These are phyloP conservation scores for Pharnaceum exiguum DNA, from an alignment of 148 eudicot genomes.

Conservation along the genomic window DNA sequence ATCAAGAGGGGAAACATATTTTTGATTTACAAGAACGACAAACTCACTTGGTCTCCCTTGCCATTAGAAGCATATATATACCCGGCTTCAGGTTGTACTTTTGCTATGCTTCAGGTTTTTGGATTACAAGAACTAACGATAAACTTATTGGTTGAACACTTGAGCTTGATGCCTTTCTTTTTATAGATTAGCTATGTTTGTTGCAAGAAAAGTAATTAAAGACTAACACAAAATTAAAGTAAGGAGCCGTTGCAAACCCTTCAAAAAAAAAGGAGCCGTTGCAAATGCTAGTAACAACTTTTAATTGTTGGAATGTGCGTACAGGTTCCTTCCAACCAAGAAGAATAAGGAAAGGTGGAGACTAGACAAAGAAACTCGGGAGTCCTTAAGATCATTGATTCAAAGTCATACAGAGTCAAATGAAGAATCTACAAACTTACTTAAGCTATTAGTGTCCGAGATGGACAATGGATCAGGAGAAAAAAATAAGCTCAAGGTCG, in stretches of 20 bases:
- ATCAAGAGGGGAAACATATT: conserved; percentile 57
- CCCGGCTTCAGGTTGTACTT: conserved; percentile 68
- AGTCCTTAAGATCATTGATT: conserved; percentile 44
- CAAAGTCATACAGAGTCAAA: conserved; percentile 17
- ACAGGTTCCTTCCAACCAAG: conserved; percentile 69
- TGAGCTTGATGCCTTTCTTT: too few relatives aligned
- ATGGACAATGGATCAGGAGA: conserved; percentile 34
- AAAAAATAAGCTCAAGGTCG: conserved; percentile 39
- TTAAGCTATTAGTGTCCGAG: conserved; percentile 39
- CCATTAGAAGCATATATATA: conserved; percentile 60
- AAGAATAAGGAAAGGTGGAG: conserved; percentile 60
- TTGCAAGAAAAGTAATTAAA: too few relatives aligned
- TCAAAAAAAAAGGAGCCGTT: too few relatives aligned
- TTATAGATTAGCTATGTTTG: too few relatives aligned
- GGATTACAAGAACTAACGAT: too few relatives aligned
- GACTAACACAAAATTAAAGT: too few relatives aligned
- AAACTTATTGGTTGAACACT: too few relatives aligned
- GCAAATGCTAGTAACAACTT: too few relatives aligned
- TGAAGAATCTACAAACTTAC: conserved; percentile 37
- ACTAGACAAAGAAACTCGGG: conserved; percentile 60
- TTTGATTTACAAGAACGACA: conserved; percentile 71
- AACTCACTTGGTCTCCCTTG: conserved; percentile 42
- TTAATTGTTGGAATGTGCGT: background rate
- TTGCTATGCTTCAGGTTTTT: too few relatives aligned
- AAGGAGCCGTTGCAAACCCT: too few relatives aligned